A percentile compares a stretch with the other conserved stretches of the same genome.
Evolutionary conservation across 208 protist species (phyloP).

Genomic region (Trypanosoma cruzi): DNA sequence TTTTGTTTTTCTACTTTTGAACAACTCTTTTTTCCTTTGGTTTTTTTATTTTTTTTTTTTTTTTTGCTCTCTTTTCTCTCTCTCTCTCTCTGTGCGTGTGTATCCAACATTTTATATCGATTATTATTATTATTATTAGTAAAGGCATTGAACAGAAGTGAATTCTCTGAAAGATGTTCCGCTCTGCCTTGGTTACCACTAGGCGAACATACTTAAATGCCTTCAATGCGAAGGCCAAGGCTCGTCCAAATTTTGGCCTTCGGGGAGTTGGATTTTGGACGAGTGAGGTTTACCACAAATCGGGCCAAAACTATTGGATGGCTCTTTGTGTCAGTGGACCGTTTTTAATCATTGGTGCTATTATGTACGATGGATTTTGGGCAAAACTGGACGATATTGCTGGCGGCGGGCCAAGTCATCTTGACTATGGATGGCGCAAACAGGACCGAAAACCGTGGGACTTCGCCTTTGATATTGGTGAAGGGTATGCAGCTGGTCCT

Average conservation of each 20-base stretch:
- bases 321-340: conserved; percentile 48
- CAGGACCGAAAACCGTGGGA: conserved; percentile 87
- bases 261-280: conserved; percentile 80
- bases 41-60: too few species aligned
- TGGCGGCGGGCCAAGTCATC: conserved; percentile 69
- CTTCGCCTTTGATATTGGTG: conserved; percentile 89
- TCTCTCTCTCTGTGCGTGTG: too few species aligned
- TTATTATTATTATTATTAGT: conserved; percentile 11
- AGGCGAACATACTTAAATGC: conserved; percentile 83
- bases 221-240: conserved; percentile 88
- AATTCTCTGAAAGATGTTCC: conserved; percentile 51
- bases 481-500: conserved; percentile 84
- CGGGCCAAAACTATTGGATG: conserved; percentile 82
- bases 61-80: too few species aligned
- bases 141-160: conserved; percentile 22
- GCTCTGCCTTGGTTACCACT: conserved; percentile 57
- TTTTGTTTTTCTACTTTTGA: too few species aligned
- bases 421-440: conserved; percentile 81
- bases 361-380: conserved; percentile 86
- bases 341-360: conserved; percentile 66
- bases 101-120: too few species aligned
- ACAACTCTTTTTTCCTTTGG: too few species aligned
- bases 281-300: conserved; percentile 83
- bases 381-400: conserved; percentile 83
- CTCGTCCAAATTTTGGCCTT: conserved; percentile 87